Percentiles rank a stretch among this genome's conserved stretches.
Evolutionary conservation across 2,329 filamentous ascomycete genomes (phyloP).

Genomic region (Periconia macrospinosa): DNA sequence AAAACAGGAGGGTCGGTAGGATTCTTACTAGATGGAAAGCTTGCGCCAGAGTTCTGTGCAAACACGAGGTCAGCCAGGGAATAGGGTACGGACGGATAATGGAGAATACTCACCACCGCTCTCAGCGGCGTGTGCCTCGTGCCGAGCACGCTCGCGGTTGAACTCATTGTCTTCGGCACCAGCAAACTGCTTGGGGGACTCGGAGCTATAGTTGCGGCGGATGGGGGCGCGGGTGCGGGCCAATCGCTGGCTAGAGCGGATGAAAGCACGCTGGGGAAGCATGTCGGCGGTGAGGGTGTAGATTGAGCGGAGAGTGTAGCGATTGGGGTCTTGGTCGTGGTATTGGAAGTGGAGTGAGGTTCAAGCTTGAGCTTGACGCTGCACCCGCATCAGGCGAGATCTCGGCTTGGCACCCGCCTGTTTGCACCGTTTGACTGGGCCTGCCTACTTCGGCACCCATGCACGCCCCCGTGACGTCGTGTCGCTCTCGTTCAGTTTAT

Average conservation of each 20-base stretch:
- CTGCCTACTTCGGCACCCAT: too few relatives aligned
- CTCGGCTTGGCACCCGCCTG: constrained; percentile 21
- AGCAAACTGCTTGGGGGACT: constrained; percentile 57
- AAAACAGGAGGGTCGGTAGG: neutral
- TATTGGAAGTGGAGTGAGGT: constrained; percentile 14
- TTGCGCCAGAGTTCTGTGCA: constrained; percentile 86
- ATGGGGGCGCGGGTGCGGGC: constrained; percentile 58
- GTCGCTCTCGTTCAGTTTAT: neutral
- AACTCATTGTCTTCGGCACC: constrained; percentile 82
- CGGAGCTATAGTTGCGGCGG: constrained; percentile 74
- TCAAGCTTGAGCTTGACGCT: constrained; percentile 18
- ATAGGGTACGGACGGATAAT: neutral
- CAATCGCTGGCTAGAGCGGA: constrained; percentile 58
- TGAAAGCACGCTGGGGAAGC: constrained; percentile 36
- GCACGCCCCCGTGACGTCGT: constrained; percentile 11
- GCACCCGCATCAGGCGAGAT: constrained; percentile 15
- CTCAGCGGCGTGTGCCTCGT: constrained; percentile 85
- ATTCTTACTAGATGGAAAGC: constrained; percentile 88
- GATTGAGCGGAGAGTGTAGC: constrained; percentile 27
- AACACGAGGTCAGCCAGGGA: neutral
- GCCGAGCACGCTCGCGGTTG: constrained; percentile 85
- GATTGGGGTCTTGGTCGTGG: constrained; percentile 23
- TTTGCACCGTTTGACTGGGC: constrained; percentile 24
- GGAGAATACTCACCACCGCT: constrained; percentile 69
- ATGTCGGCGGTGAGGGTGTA: constrained; percentile 25